Evolutionary conservation across 345 rosid genomes (phyloP), one percentile per base, ranked within the genome.

Genomic region (Clausena lansium): DNA sequence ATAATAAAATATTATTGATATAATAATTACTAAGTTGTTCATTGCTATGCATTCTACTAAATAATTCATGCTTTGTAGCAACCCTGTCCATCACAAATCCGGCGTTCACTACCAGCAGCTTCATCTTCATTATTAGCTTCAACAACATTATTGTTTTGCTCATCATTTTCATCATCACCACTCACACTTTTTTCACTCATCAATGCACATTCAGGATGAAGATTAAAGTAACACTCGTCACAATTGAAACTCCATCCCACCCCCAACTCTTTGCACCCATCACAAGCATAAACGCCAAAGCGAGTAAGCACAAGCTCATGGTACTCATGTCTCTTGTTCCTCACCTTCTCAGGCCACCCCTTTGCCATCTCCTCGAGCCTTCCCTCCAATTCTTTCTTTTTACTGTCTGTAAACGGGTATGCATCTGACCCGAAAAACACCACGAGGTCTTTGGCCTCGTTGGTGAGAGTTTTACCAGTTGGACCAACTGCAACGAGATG

Each of bases 341-440:
- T 74, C 68, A 74, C 59, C 39, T 74, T 74, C 27, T 74, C 77
- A 7, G 59, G 69, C 68, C 68, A 74, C 11, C 68, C 68, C 38
- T 61, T 62, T 8, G 67, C 76, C 57, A 27, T 73, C 57, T 60
- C 67, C 67, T 73, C 39, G 11, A 73, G 57, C 38, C 19, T 73
- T 27, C 50, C 81, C 15, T 84, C 86, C 0, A 83, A 17, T 69
- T 81, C 74, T 74, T 73, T 76, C 59, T 76, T 50, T n/a, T 62
- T 81, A 63, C 76, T 81, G 2, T 81, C 69, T 2, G 81, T 84
- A 77, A 88, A 88, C 10, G 85, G 91, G 75, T 86, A 81, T 64
- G 89, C 89, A 50, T 86, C 84, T 5, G 83, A 79, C 8, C 91
- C 88, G 15, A 79, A 67, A 3, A 36, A 38, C 66, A 70, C 77